phyloP scores from a whole-genome alignment of 305 asterid species.

The Fraxinus albicans region DNA sequence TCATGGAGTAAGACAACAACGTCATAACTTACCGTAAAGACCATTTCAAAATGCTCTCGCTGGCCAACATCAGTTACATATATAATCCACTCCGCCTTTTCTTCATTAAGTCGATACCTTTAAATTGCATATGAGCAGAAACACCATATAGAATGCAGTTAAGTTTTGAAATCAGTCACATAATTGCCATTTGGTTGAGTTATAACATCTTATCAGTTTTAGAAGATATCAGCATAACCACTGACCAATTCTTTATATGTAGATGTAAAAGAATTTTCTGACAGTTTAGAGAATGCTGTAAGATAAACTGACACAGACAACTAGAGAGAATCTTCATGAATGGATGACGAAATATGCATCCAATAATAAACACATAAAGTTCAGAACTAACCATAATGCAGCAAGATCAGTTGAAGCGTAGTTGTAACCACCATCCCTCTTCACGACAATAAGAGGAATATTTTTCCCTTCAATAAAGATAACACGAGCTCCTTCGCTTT shows the following conservation, averaged over 20 bases:
- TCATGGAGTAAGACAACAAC: not conserved
- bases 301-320: not conserved
- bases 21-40: conserved; percentile 66
- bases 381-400: conserved; percentile 73
- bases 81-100: conserved; percentile 93
- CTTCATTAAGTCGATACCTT: conserved; percentile 91
- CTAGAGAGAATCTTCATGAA: conserved; percentile 7
- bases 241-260: not conserved
- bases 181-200: not conserved
- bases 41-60: conserved; percentile 90
- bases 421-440: conserved; percentile 92
- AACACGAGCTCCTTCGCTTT: conserved; percentile 93
- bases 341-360: conserved; percentile 3
- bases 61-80: conserved; percentile 92
- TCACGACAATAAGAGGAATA: conserved; percentile 85
- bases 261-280: not conserved
- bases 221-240: not conserved
- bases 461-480: conserved; percentile 77
- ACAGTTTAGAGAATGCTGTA: conserved; percentile 3
- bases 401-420: conserved; percentile 96
- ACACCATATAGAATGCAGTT: not conserved
- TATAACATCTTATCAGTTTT: not conserved
- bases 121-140: conserved; percentile 14
- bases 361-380: not conserved
- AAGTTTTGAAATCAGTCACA: conserved; percentile 3